A percentile compares a stretch with the other conserved stretches of the same genome.
Evolutionary conservation across 371 early-diverging fungal species (phyloP).

Genomic region (Synchytrium microbalum): DNA sequence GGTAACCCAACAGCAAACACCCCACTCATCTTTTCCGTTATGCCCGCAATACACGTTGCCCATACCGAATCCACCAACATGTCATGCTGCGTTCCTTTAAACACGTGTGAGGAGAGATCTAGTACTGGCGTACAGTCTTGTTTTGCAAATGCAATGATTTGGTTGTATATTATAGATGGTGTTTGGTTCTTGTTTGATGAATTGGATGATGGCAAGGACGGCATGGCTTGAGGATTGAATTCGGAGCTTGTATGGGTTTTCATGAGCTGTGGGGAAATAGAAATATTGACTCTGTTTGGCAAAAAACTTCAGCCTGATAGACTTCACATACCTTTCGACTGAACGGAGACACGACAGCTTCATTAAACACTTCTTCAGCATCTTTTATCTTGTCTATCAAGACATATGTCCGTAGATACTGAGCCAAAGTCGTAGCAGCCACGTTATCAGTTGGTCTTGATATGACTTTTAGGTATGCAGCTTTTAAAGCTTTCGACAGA

Average conservation of each 20-base stretch:
- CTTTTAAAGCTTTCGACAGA: constrained; percentile 30
- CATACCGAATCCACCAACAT: constrained; percentile 62
- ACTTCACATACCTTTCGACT: constrained; percentile 35
- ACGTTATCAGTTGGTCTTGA: constrained; percentile 28
- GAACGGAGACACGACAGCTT: constrained; percentile 51
- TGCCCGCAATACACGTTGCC: background rate
- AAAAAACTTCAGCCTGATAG: background rate
- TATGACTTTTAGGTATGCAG: constrained; percentile 27
- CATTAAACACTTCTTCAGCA: constrained; percentile 56
- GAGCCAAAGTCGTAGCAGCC: constrained; percentile 51
- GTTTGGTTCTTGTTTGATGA: constrained; percentile 15
- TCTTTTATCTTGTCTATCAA: constrained; percentile 64
- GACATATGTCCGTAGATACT: constrained; percentile 64
- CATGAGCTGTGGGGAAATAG: background rate
- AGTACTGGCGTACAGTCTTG: constrained; percentile 46
- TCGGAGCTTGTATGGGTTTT: background rate
- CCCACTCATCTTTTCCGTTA: constrained; percentile 19
- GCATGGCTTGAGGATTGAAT: constrained; percentile 3
- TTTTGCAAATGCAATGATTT: constrained; percentile 48
- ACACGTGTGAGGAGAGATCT: constrained; percentile 52
- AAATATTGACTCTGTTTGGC: background rate
- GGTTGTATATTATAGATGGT: constrained; percentile 47
- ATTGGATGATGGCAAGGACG: background rate
- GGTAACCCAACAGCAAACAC: constrained; percentile 68
- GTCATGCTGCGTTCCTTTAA: constrained; percentile 45